Conservation (phyloP, 176 grass and related monocot genomes). For the Hordeum vulgare region DNA sequence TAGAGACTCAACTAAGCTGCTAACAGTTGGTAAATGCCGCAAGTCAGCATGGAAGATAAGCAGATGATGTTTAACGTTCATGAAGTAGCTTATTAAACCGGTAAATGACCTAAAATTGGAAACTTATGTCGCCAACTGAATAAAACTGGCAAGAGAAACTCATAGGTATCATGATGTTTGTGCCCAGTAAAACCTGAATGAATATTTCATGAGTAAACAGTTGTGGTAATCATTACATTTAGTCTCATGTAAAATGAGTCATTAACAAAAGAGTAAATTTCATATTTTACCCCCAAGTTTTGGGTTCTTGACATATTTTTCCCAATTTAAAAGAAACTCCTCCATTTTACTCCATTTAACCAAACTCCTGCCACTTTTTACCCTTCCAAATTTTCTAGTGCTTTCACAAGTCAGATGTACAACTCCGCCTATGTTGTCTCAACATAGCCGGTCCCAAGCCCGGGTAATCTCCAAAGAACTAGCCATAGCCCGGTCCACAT, state of each 20-base stretch:
- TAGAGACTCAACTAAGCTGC: conserved; percentile 22
- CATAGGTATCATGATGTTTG: not conserved
- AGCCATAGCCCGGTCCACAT: too few relatives aligned
- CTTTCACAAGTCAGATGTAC: too few relatives aligned
- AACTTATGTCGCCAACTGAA: not conserved
- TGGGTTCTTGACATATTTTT: too few relatives aligned
- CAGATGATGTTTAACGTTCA: not conserved
- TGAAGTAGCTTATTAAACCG: not conserved
- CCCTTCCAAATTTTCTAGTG: too few relatives aligned
- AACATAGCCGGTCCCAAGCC: too few relatives aligned
- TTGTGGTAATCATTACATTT: not conserved
- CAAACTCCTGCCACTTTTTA: too few relatives aligned
- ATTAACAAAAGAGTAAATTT: not conserved
- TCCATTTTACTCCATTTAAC: too few relatives aligned
- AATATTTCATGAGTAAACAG: not conserved
- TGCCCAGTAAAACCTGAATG: not conserved
- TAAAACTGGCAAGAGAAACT: not conserved
- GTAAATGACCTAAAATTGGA: conserved; percentile 8
- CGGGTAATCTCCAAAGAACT: too few relatives aligned
- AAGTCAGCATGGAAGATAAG: conserved; percentile 10
- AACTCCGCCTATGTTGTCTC: too few relatives aligned
- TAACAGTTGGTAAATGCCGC: conserved; percentile 4
- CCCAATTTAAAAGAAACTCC: too few relatives aligned
- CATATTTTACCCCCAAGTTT: too few relatives aligned
- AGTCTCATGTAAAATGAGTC: not conserved